These are phyloP conservation scores for Corymbia calophylla DNA, from an alignment of 441 rosid species.

Conservation along the genomic window DNA sequence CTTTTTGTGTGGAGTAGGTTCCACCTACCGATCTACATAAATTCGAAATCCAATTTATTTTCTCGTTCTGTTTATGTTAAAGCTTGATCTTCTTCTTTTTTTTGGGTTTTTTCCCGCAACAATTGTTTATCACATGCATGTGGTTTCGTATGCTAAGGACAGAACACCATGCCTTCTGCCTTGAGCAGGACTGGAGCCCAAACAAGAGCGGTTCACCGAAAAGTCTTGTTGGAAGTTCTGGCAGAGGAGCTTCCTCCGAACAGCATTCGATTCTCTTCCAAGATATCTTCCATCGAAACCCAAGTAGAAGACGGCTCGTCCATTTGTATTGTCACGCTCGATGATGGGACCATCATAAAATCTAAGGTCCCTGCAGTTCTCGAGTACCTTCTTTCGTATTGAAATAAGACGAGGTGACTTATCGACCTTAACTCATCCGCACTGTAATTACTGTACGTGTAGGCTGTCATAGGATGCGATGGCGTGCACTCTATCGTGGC, in stretches of 20 bases:
- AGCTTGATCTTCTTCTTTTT: neutral
- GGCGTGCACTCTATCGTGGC: constrained; percentile 39
- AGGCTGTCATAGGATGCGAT: constrained; percentile 47
- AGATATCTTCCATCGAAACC: constrained; percentile 14
- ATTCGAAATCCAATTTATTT: neutral
- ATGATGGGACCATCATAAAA: constrained; percentile 28
- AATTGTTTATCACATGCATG: neutral
- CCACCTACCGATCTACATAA: fast-evolving
- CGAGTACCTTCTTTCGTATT: neutral
- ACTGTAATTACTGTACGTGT: neutral
- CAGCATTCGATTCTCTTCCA: constrained; percentile 29
- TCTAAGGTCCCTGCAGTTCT: constrained; percentile 20
- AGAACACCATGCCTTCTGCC: neutral
- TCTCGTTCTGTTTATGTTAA: neutral
- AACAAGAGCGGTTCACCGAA: constrained; percentile 21
- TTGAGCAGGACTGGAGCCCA: neutral
- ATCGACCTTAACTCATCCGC: neutral
- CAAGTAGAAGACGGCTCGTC: constrained; percentile 1
- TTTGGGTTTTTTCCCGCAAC: neutral
- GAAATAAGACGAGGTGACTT: neutral
- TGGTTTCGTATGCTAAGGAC: neutral
- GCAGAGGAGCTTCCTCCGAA: constrained; percentile 28
- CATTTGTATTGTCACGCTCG: constrained; percentile 12
- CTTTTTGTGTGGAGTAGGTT: neutral
- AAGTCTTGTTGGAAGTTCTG: constrained; percentile 20